Base-by-base conservation (phyloP, 805 yeast species). In the Wilhelminamyces savonicus region DNA sequence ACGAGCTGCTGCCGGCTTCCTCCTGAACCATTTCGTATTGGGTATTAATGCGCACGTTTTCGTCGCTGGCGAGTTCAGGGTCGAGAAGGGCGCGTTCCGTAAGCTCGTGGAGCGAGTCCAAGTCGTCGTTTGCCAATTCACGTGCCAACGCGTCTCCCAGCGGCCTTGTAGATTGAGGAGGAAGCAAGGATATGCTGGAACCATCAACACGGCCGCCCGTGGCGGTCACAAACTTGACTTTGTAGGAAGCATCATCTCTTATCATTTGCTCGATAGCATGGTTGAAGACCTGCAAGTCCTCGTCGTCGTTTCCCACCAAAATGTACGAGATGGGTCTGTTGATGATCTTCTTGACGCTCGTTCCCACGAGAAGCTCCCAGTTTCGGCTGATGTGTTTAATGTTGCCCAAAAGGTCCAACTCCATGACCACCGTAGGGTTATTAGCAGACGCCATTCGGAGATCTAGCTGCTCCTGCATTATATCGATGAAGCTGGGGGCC, bases 291-390 rank as follows among this genome's bases (percentile, higher is more conserved):
- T 58, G 50, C 38, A 71, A 70, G 54, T 86, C 95, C 5, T 69
- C 71, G 3, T 66, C 71, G 7, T 67, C 51, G 12, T 56, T 65
- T 3, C 94, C 94, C 10, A 76, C 53, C 4, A 86, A 69, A n/a
- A 83, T 61, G 27, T 71, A 66, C 2, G 80, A 62, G 1, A 85
- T 73, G 1, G 83, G 79, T 30, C 66, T 62, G 21, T 66, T 56
- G 4, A 75, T 34, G n/a, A 82, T 63, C 47, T 77, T 75, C 9
- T 58, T 52, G 4, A 71, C 62, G 10, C 62, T 63, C 0, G 86
- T 80, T 1, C 94, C 94, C 7, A 85, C 84, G 6, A 87, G 68
- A 7, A 69, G 49, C 40, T 78, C 81, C 96, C 97, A 90, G 40
- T 80, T 74, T 39, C 71, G 73, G 38, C 90, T 74, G 16, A 87